Evolutionary conservation across 2,329 filamentous ascomycete genomes (phyloP), one percentile per base, ranked within the genome.

Genomic region (Madurella mycetomatis): DNA sequence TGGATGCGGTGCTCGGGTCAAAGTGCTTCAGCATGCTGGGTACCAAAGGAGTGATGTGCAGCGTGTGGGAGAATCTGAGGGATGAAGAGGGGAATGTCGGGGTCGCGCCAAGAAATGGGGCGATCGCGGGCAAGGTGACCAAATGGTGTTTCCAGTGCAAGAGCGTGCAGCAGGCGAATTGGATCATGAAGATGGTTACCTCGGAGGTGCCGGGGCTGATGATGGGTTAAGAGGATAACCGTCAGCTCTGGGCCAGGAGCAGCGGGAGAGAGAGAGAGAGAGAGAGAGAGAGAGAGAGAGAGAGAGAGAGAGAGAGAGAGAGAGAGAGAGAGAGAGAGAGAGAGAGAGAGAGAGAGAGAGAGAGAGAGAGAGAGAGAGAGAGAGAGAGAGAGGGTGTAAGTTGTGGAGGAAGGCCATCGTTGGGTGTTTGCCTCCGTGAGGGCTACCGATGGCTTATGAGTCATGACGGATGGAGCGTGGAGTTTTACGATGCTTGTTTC

Each of bases 1-100:
- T 96, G 0, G 92, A 97, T 69, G 90, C 89, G 1, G 91, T 91
- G 46, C 76, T 96, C 1, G 87, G 87, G 11, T 90, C 91, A 67
- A 88, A 84, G 53, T 92, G 88, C 66, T 95, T 96, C 71, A 87
- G 92, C 61, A 78, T 88, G 16, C 83, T 96, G 56, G 92, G 90
- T 5, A 83, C 87, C 61, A 87, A 88, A 34, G 92, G 92, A 45
- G 92, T 96, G 64, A 89, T 94, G 1, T 85, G 95, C 53, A 92
- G 88, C 60, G 87, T 96, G 37, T 94, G 90, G 84, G 88, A 94
- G 68, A 85, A 90, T 60, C 74, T 86, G 62, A 84, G 84, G 47
- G 81, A 85, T 59, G 81, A 81, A 58, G 76, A 82, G 19, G 81
- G 82, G 19, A 75, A 78, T 41, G 73, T 77, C 11, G 80, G 80